These are phyloP conservation scores for Daedalea quercina DNA, from an alignment of 768 basidiomycete genomes.

Conservation along the genomic window DNA sequence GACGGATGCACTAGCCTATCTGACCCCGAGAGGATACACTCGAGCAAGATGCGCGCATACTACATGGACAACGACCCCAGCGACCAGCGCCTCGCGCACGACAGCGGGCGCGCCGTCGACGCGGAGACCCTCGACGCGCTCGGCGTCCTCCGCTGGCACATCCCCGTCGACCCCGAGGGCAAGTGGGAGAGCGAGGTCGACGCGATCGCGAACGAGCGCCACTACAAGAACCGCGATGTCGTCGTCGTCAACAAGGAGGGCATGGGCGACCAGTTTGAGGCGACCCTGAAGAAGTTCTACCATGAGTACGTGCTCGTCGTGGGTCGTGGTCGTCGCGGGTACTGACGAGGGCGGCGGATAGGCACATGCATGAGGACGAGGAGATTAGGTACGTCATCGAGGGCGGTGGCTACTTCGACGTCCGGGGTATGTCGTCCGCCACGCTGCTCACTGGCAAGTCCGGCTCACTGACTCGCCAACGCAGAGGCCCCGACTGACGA, in stretches of 20 bases:
- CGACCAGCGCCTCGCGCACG: slow-evolving; percentile 79
- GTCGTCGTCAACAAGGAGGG: slow-evolving; percentile 75
- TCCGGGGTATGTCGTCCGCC: slow-evolving; percentile 53
- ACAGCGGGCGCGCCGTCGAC: slow-evolving; percentile 54
- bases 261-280: slow-evolving; percentile 78
- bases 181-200: slow-evolving; percentile 50
- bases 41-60: slow-evolving; percentile 56
- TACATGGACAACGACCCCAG: slow-evolving; percentile 70
- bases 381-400: slow-evolving; percentile 86
- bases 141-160: slow-evolving; percentile 61
- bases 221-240: slow-evolving; percentile 79
- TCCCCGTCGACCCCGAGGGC: slow-evolving; percentile 47
- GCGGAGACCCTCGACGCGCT: slow-evolving; percentile 42
- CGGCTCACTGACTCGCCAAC: background rate
- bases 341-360: slow-evolving; percentile 20
- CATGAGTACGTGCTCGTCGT: slow-evolving; percentile 48
- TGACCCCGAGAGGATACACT: background rate
- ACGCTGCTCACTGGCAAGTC: background rate
- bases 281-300: slow-evolving; percentile 78
- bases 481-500: slow-evolving; percentile 57
- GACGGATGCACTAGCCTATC: background rate
- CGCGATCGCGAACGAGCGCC: slow-evolving; percentile 54
- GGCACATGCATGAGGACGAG: slow-evolving; percentile 94
- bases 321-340: background rate
- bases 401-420: slow-evolving; percentile 91